Conservation (phyloP, 73 alveolate genomes). For the Paramecium sexaurelia region DNA sequence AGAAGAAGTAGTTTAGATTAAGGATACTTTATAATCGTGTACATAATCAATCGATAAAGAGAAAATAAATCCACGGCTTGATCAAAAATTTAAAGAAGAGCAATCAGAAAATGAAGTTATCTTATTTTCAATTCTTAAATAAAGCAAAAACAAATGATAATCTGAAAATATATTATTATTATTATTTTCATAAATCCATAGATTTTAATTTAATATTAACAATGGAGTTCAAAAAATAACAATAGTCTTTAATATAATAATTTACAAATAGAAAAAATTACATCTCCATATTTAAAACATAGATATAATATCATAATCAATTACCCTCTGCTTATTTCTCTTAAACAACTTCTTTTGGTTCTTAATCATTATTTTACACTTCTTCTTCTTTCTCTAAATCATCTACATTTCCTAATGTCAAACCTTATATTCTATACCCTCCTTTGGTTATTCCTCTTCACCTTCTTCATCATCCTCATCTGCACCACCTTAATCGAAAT, state of each 20-base stretch:
- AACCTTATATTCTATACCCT: constrained; percentile 62
- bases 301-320: not conserved
- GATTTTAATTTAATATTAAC: not conserved
- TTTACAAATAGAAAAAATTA: not conserved
- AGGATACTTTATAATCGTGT: not conserved
- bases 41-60: not conserved
- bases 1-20: constrained; percentile 35
- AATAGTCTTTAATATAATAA: not conserved
- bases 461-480: constrained; percentile 57
- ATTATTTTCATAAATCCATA: not conserved
- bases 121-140: constrained; percentile 14
- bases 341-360: not conserved
- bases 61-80: not conserved
- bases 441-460: constrained; percentile 74
- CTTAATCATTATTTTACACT: not conserved
- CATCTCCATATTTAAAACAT: not conserved
- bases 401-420: not conserved
- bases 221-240: not conserved
- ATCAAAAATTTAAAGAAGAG: not conserved
- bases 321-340: not conserved
- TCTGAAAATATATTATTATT: not conserved
- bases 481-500: constrained; percentile 73
- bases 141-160: not conserved
- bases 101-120: constrained; percentile 14
- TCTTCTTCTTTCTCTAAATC: not conserved